phyloP scores from a whole-genome alignment of 148 eudicot species.

The Gaultheria prostrata region DNA sequence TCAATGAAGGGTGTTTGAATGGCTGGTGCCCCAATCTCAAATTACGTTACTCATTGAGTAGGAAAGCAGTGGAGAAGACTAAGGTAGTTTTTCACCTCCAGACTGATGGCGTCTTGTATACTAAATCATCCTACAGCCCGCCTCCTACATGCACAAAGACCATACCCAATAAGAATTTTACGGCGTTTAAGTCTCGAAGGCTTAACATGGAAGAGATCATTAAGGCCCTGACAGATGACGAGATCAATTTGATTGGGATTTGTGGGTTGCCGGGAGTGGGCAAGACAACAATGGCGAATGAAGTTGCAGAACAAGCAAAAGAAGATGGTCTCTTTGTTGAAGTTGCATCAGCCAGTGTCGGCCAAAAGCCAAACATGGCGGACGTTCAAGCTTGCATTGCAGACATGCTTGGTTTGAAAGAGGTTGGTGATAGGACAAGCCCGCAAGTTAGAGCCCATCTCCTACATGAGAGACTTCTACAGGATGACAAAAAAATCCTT shows the following conservation, averaged over 20 bases:
- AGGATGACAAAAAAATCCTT: constrained; percentile 20
- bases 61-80: too few species aligned
- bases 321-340: background rate
- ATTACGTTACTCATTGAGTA: background rate
- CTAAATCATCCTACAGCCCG: too few species aligned
- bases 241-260: background rate
- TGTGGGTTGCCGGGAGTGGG: background rate
- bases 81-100: too few species aligned
- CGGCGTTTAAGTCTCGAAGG: background rate
- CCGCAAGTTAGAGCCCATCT: constrained; percentile 22
- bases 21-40: background rate
- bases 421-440: background rate
- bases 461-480: constrained; percentile 30
- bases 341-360: background rate
- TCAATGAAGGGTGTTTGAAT: background rate
- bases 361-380: background rate
- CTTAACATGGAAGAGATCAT: background rate
- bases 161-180: background rate
- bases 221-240: background rate
- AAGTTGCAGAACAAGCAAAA: background rate
- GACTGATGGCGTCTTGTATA: too few species aligned
- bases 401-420: background rate
- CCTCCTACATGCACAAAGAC: too few species aligned
- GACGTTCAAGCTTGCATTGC: background rate
- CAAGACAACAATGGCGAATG: background rate